Conservation (phyloP, 306 rosid genomes). For the Citrullus colocynthis region DNA sequence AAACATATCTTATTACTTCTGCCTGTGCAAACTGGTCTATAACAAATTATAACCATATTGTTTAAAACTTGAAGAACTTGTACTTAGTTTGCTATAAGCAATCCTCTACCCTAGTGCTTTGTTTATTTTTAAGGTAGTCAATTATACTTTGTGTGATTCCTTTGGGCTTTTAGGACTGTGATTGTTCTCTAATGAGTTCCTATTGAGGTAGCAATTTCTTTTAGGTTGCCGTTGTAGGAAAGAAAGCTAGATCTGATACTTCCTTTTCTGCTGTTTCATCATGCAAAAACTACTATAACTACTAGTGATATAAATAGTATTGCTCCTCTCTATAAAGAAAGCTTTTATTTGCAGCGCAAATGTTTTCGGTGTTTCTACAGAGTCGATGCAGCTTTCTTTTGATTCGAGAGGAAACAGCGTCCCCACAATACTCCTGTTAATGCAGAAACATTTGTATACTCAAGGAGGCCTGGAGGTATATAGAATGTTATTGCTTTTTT, state of each 20-base stretch:
- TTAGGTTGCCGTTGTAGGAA: not conserved
- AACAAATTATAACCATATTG: not conserved
- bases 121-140: not conserved
- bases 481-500: no score
- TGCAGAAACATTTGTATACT: conserved; percentile 82
- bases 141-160: not conserved
- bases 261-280: not conserved
- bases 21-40: not conserved
- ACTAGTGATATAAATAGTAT: not conserved
- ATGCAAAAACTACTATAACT: not conserved
- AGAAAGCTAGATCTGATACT: not conserved
- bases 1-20: not conserved
- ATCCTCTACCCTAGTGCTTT: not conserved
- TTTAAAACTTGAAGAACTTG: not conserved
- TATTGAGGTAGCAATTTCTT: not conserved
- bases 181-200: not conserved
- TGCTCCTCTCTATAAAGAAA: conserved; percentile 7
- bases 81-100: not conserved
- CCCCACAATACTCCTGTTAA: conserved; percentile 74
- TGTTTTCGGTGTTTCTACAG: conserved; percentile 96
- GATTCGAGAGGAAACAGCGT: conserved; percentile 97
- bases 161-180: not conserved
- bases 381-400: conserved; percentile 97
- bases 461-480: conserved; percentile 87
- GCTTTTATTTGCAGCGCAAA: conserved; percentile 46